Evolutionary conservation across 2,329 filamentous ascomycete species (phyloP).

Genomic region (Claviceps purpurea): DNA sequence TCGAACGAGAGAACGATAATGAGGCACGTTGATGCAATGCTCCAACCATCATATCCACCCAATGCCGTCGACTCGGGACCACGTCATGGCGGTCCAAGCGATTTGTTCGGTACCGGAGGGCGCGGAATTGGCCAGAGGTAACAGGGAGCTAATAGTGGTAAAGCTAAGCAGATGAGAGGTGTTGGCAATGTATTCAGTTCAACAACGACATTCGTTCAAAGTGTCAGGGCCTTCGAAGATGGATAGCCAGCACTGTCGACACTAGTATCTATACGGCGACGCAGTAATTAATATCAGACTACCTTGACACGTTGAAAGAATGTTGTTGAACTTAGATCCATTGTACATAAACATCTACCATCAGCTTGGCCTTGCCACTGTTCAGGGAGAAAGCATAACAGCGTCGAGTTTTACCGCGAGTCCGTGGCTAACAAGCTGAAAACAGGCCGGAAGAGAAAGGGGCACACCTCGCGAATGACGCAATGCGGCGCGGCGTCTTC

Average conservation of each 20-base stretch:
- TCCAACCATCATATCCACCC: background rate
- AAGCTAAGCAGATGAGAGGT: too few species aligned
- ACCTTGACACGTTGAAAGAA: too few species aligned
- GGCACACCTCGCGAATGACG: background rate
- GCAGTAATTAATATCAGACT: too few species aligned
- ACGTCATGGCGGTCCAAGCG: background rate
- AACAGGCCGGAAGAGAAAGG: background rate
- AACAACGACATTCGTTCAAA: too few species aligned
- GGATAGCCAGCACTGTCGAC: too few species aligned
- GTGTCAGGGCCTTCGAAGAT: too few species aligned
- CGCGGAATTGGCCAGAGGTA: background rate
- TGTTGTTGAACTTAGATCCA: too few species aligned
- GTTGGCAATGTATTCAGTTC: too few species aligned
- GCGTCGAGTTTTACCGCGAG: background rate
- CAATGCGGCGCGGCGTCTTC: background rate
- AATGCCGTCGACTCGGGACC: background rate
- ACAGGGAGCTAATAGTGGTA: too few species aligned
- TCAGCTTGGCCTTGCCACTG: background rate
- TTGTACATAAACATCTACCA: background rate
- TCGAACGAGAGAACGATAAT: background rate
- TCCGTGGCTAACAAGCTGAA: background rate
- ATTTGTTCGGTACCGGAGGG: conserved; percentile 1
- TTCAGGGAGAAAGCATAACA: background rate
- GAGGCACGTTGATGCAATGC: background rate
- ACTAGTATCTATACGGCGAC: too few species aligned